Base-by-base conservation (phyloP, 257 asterid species). In the Galeopsis tetrahit region DNA sequence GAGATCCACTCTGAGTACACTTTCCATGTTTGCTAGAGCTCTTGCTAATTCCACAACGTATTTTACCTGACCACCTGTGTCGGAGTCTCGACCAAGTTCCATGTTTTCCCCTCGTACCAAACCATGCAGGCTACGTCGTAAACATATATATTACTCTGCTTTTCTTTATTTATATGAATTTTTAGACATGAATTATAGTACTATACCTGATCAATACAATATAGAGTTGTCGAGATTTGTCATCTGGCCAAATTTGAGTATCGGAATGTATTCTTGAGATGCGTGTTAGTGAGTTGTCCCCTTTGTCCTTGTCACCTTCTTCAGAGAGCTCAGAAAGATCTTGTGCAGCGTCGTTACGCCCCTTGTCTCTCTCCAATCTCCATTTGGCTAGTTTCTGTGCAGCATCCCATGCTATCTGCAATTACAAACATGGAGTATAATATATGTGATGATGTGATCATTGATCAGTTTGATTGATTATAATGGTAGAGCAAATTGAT, bases 1-100 rank as follows among this genome's bases (percentile, higher is more conserved):
- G 57, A 88, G 90, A 81, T 88, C 95, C 32, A 88, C 95, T 58
- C 92, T 79, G 71, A 83, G 79, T n/a, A 86, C 85, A 34, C 87
- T 87, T 61, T 79, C 73, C 81, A 77, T 86, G 77, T 79, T 80
- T 31, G 87, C 88, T 52, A 88, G 82, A 67, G 87, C 90, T 80
- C 87, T 79, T 11, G 95, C 90, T 57, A 88, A 82, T 79, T 88
- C 95, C 63, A 88, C 92, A 0, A 85, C 90, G 15, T 88, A 86
- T 58, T 88, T 88, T 57, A 88, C 91, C 93, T 87, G 91, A 51
- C 96, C 94, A 74, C 94, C 94, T 4, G 96, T 85, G 78, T 87
- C 96, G 49, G 91, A 84, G 77, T 89, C 94, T 46, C 91, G 83
- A 71, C 94, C 91, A 42, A 85, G 94, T 79, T 89, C 91, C 96